Evolutionary conservation across 169 alveolate genomes (phyloP).

Genomic region (Plasmodium malariae): DNA sequence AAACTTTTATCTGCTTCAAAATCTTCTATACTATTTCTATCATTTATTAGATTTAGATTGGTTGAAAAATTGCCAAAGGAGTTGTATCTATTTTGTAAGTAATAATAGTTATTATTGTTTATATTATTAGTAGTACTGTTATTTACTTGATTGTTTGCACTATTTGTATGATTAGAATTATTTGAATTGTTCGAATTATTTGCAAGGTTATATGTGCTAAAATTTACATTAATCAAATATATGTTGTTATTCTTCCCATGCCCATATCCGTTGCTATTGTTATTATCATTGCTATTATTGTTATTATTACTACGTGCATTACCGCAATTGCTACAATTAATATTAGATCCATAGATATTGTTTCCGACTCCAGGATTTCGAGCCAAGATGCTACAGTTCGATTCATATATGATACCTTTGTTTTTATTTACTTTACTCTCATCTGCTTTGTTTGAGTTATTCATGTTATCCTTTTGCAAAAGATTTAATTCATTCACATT

Average conservation of each 20-base stretch:
- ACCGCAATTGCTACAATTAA: constrained; percentile 1
- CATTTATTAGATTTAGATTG: constrained; percentile 15
- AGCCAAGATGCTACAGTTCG: neutral
- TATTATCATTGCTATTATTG: too few species aligned
- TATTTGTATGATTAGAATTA: too few species aligned
- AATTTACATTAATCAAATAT: constrained; percentile 28
- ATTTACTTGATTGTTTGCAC: constrained; percentile 4
- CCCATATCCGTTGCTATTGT: constrained; percentile 1
- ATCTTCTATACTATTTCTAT: constrained; percentile 5
- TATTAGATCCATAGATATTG: constrained; percentile 3
- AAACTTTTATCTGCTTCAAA: constrained; percentile 13
- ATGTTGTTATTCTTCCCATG: neutral
- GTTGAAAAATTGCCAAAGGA: constrained; percentile 18
- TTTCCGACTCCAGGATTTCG: neutral
- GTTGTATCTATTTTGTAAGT: constrained; percentile 23
- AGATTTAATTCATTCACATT: constrained; percentile 19
- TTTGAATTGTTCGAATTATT: too few species aligned
- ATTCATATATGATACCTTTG: constrained; percentile 4
- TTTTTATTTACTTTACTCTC: constrained; percentile 5
- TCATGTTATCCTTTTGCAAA: constrained; percentile 2
- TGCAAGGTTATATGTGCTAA: neutral
- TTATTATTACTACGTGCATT: neutral
- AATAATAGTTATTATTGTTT: constrained; percentile 5
- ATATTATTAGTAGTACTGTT: too few species aligned
- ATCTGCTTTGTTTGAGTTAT: constrained; percentile 5